These are phyloP conservation scores for Penicillium concentricum DNA, from an alignment of 2,329 filamentous ascomycete genomes.

Conservation along the genomic window DNA sequence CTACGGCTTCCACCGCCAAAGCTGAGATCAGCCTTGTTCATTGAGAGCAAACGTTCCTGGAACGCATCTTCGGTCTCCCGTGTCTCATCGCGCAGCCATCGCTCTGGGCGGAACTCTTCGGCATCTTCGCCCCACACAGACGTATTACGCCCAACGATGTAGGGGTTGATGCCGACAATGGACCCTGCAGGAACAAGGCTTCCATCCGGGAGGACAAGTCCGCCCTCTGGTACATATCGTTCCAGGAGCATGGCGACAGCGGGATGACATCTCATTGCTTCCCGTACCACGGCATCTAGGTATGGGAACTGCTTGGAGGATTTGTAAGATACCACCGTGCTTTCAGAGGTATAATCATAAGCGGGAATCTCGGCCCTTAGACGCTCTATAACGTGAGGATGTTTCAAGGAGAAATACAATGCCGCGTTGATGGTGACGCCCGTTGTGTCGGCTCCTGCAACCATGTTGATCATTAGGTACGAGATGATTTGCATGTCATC, in stretches of 20 bases:
- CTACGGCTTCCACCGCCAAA: conserved; percentile 57
- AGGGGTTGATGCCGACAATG: conserved; percentile 37
- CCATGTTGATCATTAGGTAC: conserved; percentile 34
- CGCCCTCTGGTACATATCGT: conserved; percentile 46
- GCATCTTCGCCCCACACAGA: conserved; percentile 47
- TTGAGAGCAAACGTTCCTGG: conserved; percentile 33
- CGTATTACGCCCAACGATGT: conserved; percentile 39
- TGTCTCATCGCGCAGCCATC: conserved; percentile 44
- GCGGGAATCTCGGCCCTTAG: conserved; percentile 15
- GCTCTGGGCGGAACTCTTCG: conserved; percentile 47
- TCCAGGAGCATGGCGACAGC: conserved; percentile 50
- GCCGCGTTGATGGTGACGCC: conserved; percentile 32
- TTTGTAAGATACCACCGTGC: conserved; percentile 16
- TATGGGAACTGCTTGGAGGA: conserved; percentile 33
- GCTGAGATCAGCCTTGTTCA: conserved; percentile 39
- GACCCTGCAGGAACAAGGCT: conserved; percentile 33
- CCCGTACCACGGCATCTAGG: conserved; percentile 53
- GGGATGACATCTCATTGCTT: conserved; percentile 52
- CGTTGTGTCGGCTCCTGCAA: conserved; percentile 42
- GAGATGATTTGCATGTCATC: conserved; percentile 38
- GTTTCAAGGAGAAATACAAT: conserved; percentile 23
- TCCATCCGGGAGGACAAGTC: conserved; percentile 28
- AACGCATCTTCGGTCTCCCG: conserved; percentile 37
- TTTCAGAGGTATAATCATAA: neutral
- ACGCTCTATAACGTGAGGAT: conserved; percentile 12